A percentile compares a stretch with the other conserved stretches of the same genome.
These are phyloP conservation scores for Trichosporon asahii DNA, from an alignment of 1,284 basidiomycete species.

Conservation along the genomic window DNA sequence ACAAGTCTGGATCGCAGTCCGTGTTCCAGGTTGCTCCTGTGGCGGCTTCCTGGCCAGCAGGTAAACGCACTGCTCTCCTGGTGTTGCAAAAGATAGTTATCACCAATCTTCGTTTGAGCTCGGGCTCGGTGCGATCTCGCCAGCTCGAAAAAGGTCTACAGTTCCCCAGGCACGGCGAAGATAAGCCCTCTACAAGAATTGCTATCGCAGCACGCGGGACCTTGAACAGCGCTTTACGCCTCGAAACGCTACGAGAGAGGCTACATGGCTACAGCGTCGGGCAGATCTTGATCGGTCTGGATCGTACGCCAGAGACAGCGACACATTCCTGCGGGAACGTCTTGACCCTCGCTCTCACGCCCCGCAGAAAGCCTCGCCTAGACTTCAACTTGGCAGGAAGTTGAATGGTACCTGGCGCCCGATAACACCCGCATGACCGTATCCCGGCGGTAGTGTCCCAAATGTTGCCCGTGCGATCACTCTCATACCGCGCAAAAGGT, in stretches of 20 bases:
- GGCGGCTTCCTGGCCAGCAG: not conserved
- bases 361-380: not conserved
- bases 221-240: not conserved
- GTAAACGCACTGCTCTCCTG: too few species aligned
- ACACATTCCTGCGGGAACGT: not conserved
- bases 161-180: not conserved
- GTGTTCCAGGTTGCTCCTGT: not conserved
- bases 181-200: not conserved
- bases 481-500: not conserved
- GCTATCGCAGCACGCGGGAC: not conserved
- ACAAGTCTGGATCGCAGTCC: not conserved
- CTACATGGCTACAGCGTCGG: not conserved
- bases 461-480: not conserved
- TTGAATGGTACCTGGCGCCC: not conserved
- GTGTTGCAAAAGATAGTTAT: too few species aligned
- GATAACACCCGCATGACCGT: slow-evolving; percentile 3
- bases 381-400: not conserved
- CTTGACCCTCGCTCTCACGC: not conserved
- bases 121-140: too few species aligned
- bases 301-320: not conserved
- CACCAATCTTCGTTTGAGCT: too few species aligned
- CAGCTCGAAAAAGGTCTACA: too few species aligned
- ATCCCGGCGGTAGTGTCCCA: not conserved
- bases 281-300: not conserved
- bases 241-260: not conserved